These are phyloP conservation scores for Suillus subaureus DNA, from an alignment of 768 basidiomycete species.

Conservation along the genomic window DNA sequence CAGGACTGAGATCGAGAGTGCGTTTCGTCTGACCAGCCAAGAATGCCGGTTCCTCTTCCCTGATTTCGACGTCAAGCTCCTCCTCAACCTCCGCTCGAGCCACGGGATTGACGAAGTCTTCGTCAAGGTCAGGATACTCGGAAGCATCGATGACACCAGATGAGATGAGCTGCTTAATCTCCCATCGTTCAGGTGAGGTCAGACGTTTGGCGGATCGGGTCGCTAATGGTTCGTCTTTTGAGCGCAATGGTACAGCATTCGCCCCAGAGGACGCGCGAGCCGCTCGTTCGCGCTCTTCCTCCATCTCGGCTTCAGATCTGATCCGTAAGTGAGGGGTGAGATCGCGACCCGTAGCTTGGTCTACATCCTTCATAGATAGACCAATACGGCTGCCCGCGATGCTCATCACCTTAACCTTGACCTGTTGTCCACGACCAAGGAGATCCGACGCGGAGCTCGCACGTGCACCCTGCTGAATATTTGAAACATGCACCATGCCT, in stretches of 20 bases:
- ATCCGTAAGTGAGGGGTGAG: constrained; percentile 94
- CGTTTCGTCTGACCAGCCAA: constrained; percentile 95
- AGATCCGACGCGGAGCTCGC: constrained; percentile 88
- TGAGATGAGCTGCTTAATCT: constrained; percentile 98
- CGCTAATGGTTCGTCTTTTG: constrained; percentile 48
- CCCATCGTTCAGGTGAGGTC: constrained; percentile 97
- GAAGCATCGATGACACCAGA: constrained; percentile 91
- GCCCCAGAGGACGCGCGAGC: constrained; percentile 75
- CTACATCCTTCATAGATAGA: constrained; percentile 98
- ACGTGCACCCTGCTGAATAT: constrained; percentile 82
- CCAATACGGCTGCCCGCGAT: constrained; percentile 79
- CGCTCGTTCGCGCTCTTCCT: constrained; percentile 70
- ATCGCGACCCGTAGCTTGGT: constrained; percentile 87
- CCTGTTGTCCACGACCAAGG: constrained; percentile 77
- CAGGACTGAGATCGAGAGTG: constrained; percentile 92
- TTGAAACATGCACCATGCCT: constrained; percentile 99
- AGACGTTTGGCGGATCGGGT: constrained; percentile 84
- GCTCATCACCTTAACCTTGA: constrained; percentile 98
- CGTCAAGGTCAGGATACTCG: constrained; percentile 92
- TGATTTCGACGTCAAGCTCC: constrained; percentile 95
- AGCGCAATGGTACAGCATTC: constrained; percentile 82
- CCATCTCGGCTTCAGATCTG: constrained; percentile 91
- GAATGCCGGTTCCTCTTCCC: constrained; percentile 97
- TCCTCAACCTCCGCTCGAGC: constrained; percentile 90
- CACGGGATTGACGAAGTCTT: constrained; percentile 76